Evolutionary conservation across 768 basidiomycete genomes (phyloP).

Genomic region (Termitomyces sp.): DNA sequence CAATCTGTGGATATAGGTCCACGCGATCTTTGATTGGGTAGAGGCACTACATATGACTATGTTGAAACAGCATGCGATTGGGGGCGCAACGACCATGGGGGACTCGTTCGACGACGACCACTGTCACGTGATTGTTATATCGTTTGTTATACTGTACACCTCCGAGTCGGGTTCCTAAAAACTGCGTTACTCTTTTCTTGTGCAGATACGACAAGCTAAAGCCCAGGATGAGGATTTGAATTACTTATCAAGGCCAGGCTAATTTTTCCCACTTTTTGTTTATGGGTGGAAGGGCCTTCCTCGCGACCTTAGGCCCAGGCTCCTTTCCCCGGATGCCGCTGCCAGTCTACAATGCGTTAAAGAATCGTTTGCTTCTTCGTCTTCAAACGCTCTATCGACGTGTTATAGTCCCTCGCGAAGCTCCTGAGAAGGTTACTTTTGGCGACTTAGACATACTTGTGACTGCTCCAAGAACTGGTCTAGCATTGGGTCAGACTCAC

Average conservation of each 20-base stretch:
- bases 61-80: neutral
- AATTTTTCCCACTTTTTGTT: neutral
- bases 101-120: too few relatives aligned
- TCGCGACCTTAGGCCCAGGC: neutral
- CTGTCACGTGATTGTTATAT: too few relatives aligned
- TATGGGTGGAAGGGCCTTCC: neutral
- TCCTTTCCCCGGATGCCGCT: neutral
- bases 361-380: neutral
- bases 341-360: neutral
- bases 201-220: neutral
- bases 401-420: slow-evolving; percentile 55
- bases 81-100: too few relatives aligned
- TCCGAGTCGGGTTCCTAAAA: too few relatives aligned
- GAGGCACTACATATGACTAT: neutral
- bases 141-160: too few relatives aligned
- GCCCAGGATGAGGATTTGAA: neutral
- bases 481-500: slow-evolving; percentile 3
- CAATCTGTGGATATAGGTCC: too few relatives aligned
- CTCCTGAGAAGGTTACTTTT: slow-evolving; percentile 57
- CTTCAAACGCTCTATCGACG: slow-evolving; percentile 9
- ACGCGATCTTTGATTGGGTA: too few relatives aligned
- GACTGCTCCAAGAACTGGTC: slow-evolving; percentile 29
- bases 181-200: neutral
- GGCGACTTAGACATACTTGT: slow-evolving; percentile 72
- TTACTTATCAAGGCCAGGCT: neutral